These are phyloP conservation scores for Trichophyton simii DNA, from an alignment of 2,329 filamentous ascomycete genomes.

Conservation along the genomic window DNA sequence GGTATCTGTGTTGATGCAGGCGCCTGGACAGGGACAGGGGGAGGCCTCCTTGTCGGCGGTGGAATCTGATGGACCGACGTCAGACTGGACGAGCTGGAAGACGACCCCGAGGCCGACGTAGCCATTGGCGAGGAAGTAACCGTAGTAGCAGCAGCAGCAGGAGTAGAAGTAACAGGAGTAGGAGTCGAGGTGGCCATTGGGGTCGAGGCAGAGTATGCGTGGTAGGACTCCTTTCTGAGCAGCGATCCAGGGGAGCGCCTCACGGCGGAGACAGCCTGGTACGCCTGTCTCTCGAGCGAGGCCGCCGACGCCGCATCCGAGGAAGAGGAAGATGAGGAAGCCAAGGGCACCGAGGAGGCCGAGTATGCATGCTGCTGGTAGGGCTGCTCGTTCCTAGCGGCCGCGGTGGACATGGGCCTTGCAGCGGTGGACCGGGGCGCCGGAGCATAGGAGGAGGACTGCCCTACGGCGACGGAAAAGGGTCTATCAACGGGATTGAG, in stretches of 20 bases:
- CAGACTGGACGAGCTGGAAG: no score
- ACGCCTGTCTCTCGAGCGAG: not conserved
- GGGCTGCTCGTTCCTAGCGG: not conserved
- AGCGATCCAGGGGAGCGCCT: no score
- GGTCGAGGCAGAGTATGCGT: not conserved
- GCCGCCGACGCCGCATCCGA: not conserved
- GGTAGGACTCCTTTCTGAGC: no score
- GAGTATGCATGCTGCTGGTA: not conserved
- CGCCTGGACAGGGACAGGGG: no score
- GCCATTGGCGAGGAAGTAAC: no score
- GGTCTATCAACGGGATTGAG: not conserved
- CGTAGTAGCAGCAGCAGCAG: not conserved
- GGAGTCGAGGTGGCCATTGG: not conserved
- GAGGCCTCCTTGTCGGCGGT: no score
- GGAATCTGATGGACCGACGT: no score
- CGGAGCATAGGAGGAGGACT: not conserved
- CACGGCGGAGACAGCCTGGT: not conserved
- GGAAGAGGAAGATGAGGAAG: no score
- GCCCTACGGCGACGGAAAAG: not conserved
- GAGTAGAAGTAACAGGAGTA: not conserved
- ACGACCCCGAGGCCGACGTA: no score
- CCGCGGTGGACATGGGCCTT: not conserved
- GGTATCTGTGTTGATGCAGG: no score
- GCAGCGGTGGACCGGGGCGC: not conserved
- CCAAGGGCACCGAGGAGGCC: no score